These are phyloP conservation scores for Kodamaea anthophila DNA, from an alignment of 1,139 yeast genomes.

Conservation along the genomic window DNA sequence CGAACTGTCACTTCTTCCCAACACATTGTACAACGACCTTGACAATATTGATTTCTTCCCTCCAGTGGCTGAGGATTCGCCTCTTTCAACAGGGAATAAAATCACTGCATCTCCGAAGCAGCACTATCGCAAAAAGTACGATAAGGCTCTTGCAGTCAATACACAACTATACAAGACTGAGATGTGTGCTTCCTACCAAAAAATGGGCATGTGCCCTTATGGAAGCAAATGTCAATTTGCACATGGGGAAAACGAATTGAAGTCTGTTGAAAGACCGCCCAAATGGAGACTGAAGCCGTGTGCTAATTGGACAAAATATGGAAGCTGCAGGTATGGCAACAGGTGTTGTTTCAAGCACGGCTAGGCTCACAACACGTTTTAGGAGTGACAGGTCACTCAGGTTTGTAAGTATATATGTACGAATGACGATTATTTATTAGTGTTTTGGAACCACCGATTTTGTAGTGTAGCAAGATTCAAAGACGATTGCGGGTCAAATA, in stretches of 20 bases:
- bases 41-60: conserved; percentile 5
- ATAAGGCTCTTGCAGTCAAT: conserved; percentile 32
- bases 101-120: neutral
- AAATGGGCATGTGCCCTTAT: conserved; percentile 74
- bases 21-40: conserved; percentile 12
- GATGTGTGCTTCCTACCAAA: conserved; percentile 73
- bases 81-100: neutral
- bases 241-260: conserved; percentile 76
- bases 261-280: conserved; percentile 65
- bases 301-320: conserved; percentile 78
- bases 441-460: no score
- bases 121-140: neutral
- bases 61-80: neutral
- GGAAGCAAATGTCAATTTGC: conserved; percentile 94
- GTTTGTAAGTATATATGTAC: conserved; percentile 3
- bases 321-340: conserved; percentile 82
- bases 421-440: conserved; percentile 6
- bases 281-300: conserved; percentile 93
- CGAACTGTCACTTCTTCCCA: conserved; percentile 18
- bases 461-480: no score
- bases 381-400: conserved; percentile 3
- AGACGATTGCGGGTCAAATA: no score
- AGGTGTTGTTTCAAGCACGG: conserved; percentile 88
- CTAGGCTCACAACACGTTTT: conserved; percentile 2
- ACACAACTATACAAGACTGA: conserved; percentile 85